Percentiles rank a stretch among this genome's conserved stretches.
Evolutionary conservation across 1,284 basidiomycete species (phyloP).

Genomic region (Peniophora sp.): DNA sequence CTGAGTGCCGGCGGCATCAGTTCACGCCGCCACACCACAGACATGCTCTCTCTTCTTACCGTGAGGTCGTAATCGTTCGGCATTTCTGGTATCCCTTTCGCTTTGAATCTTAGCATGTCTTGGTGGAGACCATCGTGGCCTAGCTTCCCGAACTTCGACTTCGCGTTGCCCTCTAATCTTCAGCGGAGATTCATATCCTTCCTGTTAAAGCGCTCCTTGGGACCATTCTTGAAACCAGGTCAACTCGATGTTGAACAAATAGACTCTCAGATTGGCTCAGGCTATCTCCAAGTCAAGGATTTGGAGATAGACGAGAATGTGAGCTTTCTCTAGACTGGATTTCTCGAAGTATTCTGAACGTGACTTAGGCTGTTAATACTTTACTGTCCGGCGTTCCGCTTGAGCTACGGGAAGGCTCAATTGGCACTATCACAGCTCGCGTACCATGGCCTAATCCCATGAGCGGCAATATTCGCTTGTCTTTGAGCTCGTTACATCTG

Average conservation of each 20-base stretch:
- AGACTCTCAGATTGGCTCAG: conserved; percentile 87
- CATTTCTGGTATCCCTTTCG: not conserved
- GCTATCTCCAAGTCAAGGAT: conserved; percentile 80
- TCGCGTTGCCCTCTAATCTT: conserved; percentile 74
- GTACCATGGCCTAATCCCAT: conserved; percentile 74
- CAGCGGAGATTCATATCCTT: conserved; percentile 90
- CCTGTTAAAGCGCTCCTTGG: conserved; percentile 76
- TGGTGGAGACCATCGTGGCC: conserved; percentile 47
- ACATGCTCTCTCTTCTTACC: no score
- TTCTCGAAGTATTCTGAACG: conserved; percentile 3
- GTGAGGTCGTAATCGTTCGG: no score
- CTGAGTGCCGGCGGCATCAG: not conserved
- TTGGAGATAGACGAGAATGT: conserved; percentile 76
- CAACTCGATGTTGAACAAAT: conserved; percentile 84
- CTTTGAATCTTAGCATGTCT: conserved; percentile 13
- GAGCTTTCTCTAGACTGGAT: conserved; percentile 21
- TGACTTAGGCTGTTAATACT: conserved; percentile 68
- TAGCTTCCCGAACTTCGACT: conserved; percentile 48
- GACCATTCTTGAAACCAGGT: conserved; percentile 81
- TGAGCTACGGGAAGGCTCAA: conserved; percentile 59
- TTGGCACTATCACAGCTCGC: conserved; percentile 67
- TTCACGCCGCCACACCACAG: not conserved
- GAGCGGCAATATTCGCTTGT: conserved; percentile 63
- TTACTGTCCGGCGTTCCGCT: conserved; percentile 67
- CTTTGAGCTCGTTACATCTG: conserved; percentile 53